Evolutionary conservation across 1,139 yeast genomes (phyloP).

Genomic region (Meyerozyma sp.): DNA sequence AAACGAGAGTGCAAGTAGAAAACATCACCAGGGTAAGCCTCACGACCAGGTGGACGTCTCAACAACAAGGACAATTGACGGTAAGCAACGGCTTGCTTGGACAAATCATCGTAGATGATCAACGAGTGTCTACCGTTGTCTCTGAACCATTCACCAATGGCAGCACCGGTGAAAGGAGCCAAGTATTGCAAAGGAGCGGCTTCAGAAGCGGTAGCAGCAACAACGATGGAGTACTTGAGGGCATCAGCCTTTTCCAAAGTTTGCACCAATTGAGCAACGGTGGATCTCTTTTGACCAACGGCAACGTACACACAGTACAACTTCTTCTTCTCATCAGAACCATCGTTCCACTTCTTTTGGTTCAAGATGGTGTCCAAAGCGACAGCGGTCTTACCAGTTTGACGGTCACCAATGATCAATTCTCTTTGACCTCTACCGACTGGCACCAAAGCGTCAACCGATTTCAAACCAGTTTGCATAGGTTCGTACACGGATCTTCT

Average conservation of each 20-base stretch:
- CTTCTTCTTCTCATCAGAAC: conserved; percentile 93
- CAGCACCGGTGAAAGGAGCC: conserved; percentile 99
- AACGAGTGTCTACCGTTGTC: conserved; percentile 98
- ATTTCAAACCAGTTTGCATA: conserved; percentile 99
- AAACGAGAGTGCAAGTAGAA: conserved; percentile 95
- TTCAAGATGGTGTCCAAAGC: conserved; percentile 97
- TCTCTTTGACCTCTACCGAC: conserved; percentile 99
- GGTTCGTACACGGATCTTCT: conserved; percentile 98
- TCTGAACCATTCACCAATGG: conserved; percentile 99
- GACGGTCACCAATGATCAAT: conserved; percentile 99
- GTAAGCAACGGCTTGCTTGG: conserved; percentile 99
- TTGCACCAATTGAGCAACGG: conserved; percentile 99
- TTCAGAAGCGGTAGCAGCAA: conserved; percentile 99
- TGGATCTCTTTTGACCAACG: conserved; percentile 99
- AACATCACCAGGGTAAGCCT: conserved; percentile 97
- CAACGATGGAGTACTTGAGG: conserved; percentile 93
- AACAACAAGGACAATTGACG: conserved; percentile 97
- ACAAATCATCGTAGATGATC: conserved; percentile 95
- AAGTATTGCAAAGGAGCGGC: conserved; percentile 99
- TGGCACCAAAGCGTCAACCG: conserved; percentile 99
- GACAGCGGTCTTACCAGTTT: conserved; percentile 99
- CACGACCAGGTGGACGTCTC: conserved; percentile 98
- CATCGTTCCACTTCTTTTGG: conserved; percentile 98
- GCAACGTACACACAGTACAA: conserved; percentile 99
- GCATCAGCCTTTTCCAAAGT: conserved; percentile 98